These are phyloP conservation scores for Exophiala spinifera DNA, from an alignment of 2,329 filamentous ascomycete species.

Conservation along the genomic window DNA sequence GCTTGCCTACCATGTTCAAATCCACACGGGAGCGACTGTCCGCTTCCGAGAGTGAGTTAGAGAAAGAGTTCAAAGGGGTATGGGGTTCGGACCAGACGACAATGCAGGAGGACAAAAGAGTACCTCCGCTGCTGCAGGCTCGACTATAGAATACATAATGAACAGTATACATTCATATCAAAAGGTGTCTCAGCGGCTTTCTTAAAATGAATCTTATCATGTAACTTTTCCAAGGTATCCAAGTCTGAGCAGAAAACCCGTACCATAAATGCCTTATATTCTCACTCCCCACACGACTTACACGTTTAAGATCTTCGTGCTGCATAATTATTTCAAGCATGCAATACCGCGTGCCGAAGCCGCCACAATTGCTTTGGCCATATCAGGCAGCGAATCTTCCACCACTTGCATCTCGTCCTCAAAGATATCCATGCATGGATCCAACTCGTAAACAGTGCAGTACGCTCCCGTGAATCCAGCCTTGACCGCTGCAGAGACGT, in stretches of 20 bases:
- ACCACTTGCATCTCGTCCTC: conserved; percentile 50
- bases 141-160: too few relatives aligned
- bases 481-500: conserved; percentile 52
- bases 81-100: not conserved
- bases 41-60: not conserved
- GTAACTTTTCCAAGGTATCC: too few relatives aligned
- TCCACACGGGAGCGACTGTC: not conserved
- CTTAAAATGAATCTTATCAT: too few relatives aligned
- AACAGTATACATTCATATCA: too few relatives aligned
- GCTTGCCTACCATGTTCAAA: conserved; percentile 34
- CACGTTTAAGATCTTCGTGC: too few relatives aligned
- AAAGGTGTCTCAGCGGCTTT: too few relatives aligned
- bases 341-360: not conserved
- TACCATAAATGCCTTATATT: too few relatives aligned
- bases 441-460: conserved; percentile 53
- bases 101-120: too few relatives aligned
- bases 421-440: conserved; percentile 51
- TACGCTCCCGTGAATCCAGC: conserved; percentile 55
- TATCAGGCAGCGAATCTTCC: conserved; percentile 45
- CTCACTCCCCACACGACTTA: too few relatives aligned
- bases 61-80: not conserved
- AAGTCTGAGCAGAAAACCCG: too few relatives aligned
- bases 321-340: too few relatives aligned
- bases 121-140: too few relatives aligned
- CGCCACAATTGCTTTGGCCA: conserved; percentile 40